These are phyloP conservation scores for Aureobasidium zeae DNA, from an alignment of 2,329 filamentous ascomycete species.

Conservation along the genomic window DNA sequence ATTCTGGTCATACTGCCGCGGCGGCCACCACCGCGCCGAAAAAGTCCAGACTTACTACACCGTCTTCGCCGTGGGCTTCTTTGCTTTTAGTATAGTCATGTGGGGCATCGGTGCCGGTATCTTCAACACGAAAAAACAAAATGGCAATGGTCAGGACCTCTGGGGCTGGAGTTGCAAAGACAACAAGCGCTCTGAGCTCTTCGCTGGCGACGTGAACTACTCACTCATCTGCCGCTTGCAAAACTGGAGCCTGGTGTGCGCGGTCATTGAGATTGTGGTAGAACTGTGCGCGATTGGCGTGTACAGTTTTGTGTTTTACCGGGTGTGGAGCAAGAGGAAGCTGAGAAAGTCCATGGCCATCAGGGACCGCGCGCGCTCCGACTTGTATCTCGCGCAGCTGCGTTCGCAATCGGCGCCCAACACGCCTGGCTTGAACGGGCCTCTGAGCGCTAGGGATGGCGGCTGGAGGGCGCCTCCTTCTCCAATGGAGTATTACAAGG, in stretches of 20 bases:
- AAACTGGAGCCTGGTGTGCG: constrained; percentile 94
- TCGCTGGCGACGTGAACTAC: constrained; percentile 74
- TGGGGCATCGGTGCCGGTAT: constrained; percentile 82
- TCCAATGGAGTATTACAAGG: constrained; percentile 35
- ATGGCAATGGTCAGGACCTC: constrained; percentile 71
- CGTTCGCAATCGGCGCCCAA: constrained; percentile 79
- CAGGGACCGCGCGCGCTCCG: constrained; percentile 85
- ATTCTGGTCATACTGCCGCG: constrained; percentile 77
- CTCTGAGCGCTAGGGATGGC: constrained; percentile 53
- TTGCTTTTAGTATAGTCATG: constrained; percentile 84
- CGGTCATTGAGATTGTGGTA: constrained; percentile 91
- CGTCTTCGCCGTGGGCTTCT: constrained; percentile 84
- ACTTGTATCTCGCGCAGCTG: constrained; percentile 72
- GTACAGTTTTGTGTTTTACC: constrained; percentile 92
- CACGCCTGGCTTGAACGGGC: constrained; percentile 68
- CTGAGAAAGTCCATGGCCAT: constrained; percentile 95
- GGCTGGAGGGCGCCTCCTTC: constrained; percentile 40
- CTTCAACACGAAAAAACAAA: constrained; percentile 68
- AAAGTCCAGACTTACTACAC: constrained; percentile 95
- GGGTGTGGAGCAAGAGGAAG: constrained; percentile 91
- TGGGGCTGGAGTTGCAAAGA: constrained; percentile 98
- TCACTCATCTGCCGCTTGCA: constrained; percentile 82
- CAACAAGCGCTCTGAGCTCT: constrained; percentile 71
- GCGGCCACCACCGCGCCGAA: constrained; percentile 79
- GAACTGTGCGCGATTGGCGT: constrained; percentile 85